phyloP scores from a whole-genome alignment of 106 monocot genomes.

The Allium sativum region DNA sequence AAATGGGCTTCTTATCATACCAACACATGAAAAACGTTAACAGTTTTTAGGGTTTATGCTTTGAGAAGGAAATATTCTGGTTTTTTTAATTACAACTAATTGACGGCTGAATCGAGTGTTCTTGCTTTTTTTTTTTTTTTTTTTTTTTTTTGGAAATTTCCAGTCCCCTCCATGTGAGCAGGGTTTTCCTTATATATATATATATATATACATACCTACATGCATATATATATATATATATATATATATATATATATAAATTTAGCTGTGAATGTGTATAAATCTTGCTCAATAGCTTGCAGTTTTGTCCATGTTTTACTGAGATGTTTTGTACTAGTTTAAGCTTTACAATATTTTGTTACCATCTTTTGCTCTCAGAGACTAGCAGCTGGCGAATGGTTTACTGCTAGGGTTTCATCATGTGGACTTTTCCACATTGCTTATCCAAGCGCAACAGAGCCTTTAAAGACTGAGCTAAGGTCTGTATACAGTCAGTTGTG shows the following conservation, averaged over 20 bases:
- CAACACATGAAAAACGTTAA: background rate
- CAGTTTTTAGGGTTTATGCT: background rate
- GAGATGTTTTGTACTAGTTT: no score
- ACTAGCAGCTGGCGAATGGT: conserved; percentile 91
- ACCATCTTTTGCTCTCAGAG: conserved; percentile 27
- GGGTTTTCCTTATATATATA: no score
- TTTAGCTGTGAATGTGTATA: background rate
- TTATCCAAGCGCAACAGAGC: conserved; percentile 74
- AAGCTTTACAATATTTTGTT: background rate
- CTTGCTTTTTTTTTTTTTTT: background rate
- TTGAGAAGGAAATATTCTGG: background rate
- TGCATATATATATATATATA: no score
- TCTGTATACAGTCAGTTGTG: conserved; percentile 71
- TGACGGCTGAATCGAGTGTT: background rate
- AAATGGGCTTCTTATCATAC: background rate
- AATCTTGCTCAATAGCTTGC: no score
- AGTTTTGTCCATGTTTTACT: no score
- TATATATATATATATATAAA: no score
- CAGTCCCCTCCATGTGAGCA: background rate
- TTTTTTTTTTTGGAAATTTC: background rate
- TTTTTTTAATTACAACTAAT: background rate
- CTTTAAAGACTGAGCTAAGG: conserved; percentile 67
- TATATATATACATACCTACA: no score
- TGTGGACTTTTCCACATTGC: conserved; percentile 86
- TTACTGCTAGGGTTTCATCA: conserved; percentile 87